Evolutionary conservation across 192 early-diverging fungal species (phyloP).

Genomic region (Backusella westeae): DNA sequence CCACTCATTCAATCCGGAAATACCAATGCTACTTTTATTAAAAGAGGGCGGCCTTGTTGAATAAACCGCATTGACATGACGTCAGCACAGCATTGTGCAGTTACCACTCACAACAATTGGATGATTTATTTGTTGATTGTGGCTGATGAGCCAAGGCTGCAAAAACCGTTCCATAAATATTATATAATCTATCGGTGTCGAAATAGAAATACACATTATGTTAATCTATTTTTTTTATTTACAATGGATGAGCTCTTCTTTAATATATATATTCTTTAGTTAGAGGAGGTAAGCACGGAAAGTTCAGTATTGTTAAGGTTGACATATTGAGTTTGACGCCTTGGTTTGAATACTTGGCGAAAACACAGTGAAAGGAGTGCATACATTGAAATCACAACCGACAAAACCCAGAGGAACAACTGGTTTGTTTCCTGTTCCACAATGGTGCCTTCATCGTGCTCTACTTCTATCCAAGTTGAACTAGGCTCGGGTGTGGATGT

Average conservation of each 20-base stretch:
- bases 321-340: neutral
- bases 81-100: neutral
- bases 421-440: constrained; percentile 9
- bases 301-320: neutral
- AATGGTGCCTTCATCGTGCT: neutral
- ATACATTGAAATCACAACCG: constrained; percentile 1
- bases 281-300: neutral
- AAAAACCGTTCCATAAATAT: neutral
- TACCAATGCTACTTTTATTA: neutral
- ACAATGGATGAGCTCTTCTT: neutral
- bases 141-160: too few relatives aligned
- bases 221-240: neutral
- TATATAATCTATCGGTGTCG: neutral
- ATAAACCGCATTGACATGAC: neutral
- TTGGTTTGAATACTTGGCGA: constrained; percentile 1
- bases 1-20: neutral
- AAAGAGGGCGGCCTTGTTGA: neutral
- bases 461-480: neutral
- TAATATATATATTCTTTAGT: neutral
- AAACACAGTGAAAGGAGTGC: neutral
- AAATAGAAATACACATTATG: neutral
- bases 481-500: neutral
- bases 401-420: constrained; percentile 10
- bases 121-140: too few relatives aligned
- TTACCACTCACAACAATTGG: too few relatives aligned